Evolutionary conservation across 768 basidiomycete genomes (phyloP).

Genomic region (Tubosaeta sp.): DNA sequence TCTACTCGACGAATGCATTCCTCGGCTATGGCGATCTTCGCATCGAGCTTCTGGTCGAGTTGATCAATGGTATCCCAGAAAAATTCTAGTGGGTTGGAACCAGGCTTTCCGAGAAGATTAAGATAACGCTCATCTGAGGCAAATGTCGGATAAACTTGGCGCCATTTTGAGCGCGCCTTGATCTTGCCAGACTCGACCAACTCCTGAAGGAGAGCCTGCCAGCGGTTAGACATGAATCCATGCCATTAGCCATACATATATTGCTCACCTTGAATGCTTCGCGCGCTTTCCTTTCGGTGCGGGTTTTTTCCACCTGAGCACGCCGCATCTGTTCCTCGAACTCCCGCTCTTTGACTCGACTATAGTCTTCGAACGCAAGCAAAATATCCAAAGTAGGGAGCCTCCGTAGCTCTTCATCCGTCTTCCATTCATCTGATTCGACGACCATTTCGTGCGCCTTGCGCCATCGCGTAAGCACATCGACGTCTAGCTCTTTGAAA

Average conservation of each 20-base stretch:
- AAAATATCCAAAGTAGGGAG: conserved; percentile 91
- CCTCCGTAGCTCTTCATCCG: conserved; percentile 71
- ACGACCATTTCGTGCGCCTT: conserved; percentile 73
- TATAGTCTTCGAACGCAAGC: conserved; percentile 91
- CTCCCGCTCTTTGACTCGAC: conserved; percentile 83
- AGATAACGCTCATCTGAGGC: conserved; percentile 79
- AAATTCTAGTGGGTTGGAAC: conserved; percentile 91
- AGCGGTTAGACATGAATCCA: conserved; percentile 1
- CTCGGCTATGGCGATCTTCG: conserved; percentile 67
- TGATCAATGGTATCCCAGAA: conserved; percentile 94
- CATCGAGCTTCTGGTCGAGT: conserved; percentile 81
- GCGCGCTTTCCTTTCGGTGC: conserved; percentile 83
- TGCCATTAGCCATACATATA: too few species aligned
- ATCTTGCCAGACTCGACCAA: conserved; percentile 65
- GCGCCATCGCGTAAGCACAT: conserved; percentile 93
- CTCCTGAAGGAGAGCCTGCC: conserved; percentile 65
- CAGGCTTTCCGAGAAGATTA: conserved; percentile 85
- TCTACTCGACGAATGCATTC: conserved; percentile 48
- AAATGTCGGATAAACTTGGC: conserved; percentile 77
- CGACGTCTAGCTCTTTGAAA: conserved; percentile 84
- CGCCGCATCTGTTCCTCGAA: conserved; percentile 84
- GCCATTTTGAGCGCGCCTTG: conserved; percentile 87
- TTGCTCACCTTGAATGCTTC: conserved; percentile 77
- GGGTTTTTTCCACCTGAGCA: conserved; percentile 74
- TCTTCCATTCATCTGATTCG: conserved; percentile 74